These are phyloP conservation scores for Lactarius hatsudake DNA, from an alignment of 768 basidiomycete genomes.

Conservation along the genomic window DNA sequence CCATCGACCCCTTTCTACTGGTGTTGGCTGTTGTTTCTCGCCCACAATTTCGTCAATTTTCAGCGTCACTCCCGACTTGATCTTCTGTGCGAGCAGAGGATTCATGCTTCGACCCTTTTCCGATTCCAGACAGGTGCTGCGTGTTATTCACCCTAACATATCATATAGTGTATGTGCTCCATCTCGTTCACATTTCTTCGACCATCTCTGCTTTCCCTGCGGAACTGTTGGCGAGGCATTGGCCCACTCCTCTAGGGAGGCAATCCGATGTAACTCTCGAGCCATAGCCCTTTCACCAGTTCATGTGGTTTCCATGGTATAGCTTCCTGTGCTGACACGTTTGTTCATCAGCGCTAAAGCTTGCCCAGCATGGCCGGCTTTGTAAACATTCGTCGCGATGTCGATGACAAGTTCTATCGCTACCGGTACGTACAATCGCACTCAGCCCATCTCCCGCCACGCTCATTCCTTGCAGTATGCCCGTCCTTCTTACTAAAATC, in stretches of 20 bases:
- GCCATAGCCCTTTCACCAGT: not conserved
- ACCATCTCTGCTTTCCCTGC: not conserved
- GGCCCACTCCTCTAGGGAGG: not conserved
- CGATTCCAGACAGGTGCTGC: slow-evolving; percentile 66
- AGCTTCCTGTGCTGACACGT: slow-evolving; percentile 1
- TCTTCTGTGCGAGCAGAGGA: slow-evolving; percentile 75
- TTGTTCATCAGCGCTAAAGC: slow-evolving; percentile 53
- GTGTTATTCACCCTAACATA: slow-evolving; percentile 41
- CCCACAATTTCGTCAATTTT: slow-evolving; percentile 66
- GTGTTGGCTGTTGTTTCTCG: slow-evolving; percentile 29
- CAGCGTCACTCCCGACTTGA: slow-evolving; percentile 39
- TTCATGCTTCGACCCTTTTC: slow-evolving; percentile 94
- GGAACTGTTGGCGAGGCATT: not conserved
- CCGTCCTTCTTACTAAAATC: slow-evolving; percentile 89
- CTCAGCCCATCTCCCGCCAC: too few relatives aligned
- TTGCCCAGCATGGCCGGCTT: slow-evolving; percentile 82
- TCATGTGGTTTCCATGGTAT: slow-evolving; percentile 25
- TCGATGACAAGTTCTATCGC: slow-evolving; percentile 95
- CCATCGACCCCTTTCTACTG: slow-evolving; percentile 18
- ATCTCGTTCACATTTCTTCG: slow-evolving; percentile 46
- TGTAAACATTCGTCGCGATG: slow-evolving; percentile 93
- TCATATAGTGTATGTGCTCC: slow-evolving; percentile 40
- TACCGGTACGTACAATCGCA: slow-evolving; percentile 59
- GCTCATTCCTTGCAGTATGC: slow-evolving; percentile 63
- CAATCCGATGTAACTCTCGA: not conserved